Base-by-base conservation (phyloP, 495 filamentous ascomycete genomes). In the Thermochaetoides thermophila region DNA sequence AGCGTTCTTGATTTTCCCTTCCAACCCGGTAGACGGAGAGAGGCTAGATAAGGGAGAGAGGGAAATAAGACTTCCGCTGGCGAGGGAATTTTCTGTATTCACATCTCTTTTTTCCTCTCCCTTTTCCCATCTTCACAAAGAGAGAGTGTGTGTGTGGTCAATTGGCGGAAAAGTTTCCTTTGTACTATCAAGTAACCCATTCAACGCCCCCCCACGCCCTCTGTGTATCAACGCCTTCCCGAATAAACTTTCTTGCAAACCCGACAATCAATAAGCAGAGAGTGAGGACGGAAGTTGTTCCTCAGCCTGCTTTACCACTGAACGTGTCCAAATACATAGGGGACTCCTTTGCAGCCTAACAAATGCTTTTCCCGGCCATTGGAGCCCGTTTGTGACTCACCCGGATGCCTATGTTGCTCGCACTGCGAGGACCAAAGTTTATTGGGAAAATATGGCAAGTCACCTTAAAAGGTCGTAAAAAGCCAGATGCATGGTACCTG, bases 181-280 rank as follows among this genome's bases (percentile, higher is more conserved):
- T 39, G 32, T 29, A 32, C n/a, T n/a, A 39, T 33, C 31, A 39
- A 33, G 30, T 24, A 17, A 26, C 37, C 27, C 30, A 33, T 17
- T 17, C 31, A 29, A 27, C 25, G 37, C 24, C 24, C 37, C 26
- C 29, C 16, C 23, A 29, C 29, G 25, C 37, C 25, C 29, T 32
- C 18, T 21, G 30, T 39, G 37, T 39, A 39, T 16, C 37, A 39
- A 33, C 24, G 37, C 37, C 37, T 39, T 39, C 37, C 35, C n/a
- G 19, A 38, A 39, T 39, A 33, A 19, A 39, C 30, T 39, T 39
- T 15, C 30, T 33, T 39, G 17, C 36, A 20, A 11, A 23, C 13
- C 5, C 8, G 6, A 29, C 27, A 29, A 5, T 13, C 12, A 16
- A n/a, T 7, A 13, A 16, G 3, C n/a, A n/a, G 3, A 10, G 8